Evolutionary conservation across 1,139 yeast genomes (phyloP).

Genomic region (Taiozyma sp.): DNA sequence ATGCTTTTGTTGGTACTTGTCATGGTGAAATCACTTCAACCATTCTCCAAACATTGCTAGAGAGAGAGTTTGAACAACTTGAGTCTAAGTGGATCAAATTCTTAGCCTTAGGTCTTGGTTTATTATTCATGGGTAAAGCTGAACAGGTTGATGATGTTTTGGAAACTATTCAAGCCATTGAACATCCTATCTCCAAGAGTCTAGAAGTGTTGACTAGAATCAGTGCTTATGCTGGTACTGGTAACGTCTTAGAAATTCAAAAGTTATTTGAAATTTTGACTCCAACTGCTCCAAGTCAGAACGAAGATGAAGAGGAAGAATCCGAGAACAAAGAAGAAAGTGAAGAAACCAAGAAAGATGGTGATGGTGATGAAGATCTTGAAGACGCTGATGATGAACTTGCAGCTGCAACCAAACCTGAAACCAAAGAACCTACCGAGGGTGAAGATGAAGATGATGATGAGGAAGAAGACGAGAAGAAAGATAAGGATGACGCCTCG

Average conservation of each 20-base stretch:
- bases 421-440: conserved; percentile 2
- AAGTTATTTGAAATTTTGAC: conserved; percentile 86
- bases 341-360: conserved; percentile 13
- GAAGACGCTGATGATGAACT: conserved; percentile 23
- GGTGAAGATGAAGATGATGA: conserved; percentile 29
- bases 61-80: conserved; percentile 74
- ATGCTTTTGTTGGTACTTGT: conserved; percentile 92
- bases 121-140: conserved; percentile 89
- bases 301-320: conserved; percentile 39
- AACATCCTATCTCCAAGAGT: conserved; percentile 88
- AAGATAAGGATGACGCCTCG: conserved; percentile 59
- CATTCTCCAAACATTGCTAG: conserved; percentile 84
- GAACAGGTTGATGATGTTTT: conserved; percentile 94
- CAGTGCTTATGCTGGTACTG: conserved; percentile 97
- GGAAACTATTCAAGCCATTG: conserved; percentile 93
- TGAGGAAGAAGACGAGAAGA: conserved; percentile 26
- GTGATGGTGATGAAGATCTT: conserved; percentile 19
- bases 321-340: conserved; percentile 30
- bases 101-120: conserved; percentile 88
- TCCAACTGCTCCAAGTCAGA: conserved; percentile 43
- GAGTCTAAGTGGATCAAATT: conserved; percentile 86
- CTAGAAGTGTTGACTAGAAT: conserved; percentile 87
- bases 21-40: conserved; percentile 92
- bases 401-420: conserved; percentile 14
- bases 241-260: conserved; percentile 94